Evolutionary conservation across 768 basidiomycete genomes (phyloP), one percentile per base, ranked within the genome.

Genomic region (Agaricus sinodeliciosus): DNA sequence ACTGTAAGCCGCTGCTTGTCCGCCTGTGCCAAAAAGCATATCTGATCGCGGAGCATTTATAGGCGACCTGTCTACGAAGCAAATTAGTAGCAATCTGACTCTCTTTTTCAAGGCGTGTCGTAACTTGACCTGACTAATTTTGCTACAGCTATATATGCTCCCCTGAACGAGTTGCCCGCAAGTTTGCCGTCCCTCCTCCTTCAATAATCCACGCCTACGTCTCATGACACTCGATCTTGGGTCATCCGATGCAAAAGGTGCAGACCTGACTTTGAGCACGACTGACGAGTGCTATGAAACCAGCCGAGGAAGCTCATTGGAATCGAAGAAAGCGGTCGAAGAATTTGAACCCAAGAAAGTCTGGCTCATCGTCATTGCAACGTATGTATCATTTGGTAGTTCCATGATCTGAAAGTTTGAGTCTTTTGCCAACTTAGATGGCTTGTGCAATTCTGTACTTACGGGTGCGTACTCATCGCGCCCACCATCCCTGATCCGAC

Each of bases 381-480:
- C 71, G 76, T 78, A 58, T 55, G 76, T 68, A 22, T 12, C 28
- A 45, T 19, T 49, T 43, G 12, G 15, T 19, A 31, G 16, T 9
- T 18, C n/a, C 37, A 16, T 27, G 26, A 40, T 25, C 9, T 42
- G 43, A 31, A 27, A 18, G 8, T 34, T 27, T 22, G 49, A 8
- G 34, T 27, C 15, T 28, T 46, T 18, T 27, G 3, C 37, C 41
- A 39, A 18, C 13, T 18, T 48, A 75, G 72, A 5, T 75, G 72
- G 72, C 59, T 74, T 58, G 62, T 72, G 19, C 68, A 74, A 57
- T 76, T 76, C 47, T 73, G 72, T 58, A 76, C 75, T 3, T 73
- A 75, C 52, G 76, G 77, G 69, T 73, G 54, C 19, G 63, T 55
- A 35, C 27, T 45, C 12, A 34, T 39, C 46, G 22, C 4, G 34